These are phyloP conservation scores for Aspergillus sp. DNA, from an alignment of 2,329 filamentous ascomycete species.

Conservation along the genomic window DNA sequence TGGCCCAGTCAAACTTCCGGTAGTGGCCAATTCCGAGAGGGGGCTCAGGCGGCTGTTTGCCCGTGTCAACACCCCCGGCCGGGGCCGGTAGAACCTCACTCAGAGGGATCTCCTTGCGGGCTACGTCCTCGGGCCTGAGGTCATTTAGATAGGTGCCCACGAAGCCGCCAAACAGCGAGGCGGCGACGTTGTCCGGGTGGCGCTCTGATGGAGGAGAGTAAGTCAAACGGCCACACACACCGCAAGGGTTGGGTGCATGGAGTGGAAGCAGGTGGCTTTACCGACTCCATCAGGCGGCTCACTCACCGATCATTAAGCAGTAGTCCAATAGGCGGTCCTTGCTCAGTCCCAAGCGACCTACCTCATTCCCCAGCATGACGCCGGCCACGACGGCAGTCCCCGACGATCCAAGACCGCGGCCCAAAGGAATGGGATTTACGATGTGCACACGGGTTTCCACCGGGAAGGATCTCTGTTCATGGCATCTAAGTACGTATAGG, in stretches of 20 bases:
- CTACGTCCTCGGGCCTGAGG: constrained; percentile 81
- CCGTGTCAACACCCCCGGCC: constrained; percentile 88
- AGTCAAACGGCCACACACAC: constrained; percentile 9
- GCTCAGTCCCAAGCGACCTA: constrained; percentile 73
- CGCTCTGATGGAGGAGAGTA: constrained; percentile 51
- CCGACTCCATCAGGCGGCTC: not conserved
- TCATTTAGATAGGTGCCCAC: constrained; percentile 96
- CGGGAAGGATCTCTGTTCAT: constrained; percentile 82
- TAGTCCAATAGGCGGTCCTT: constrained; percentile 89
- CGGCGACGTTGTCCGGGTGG: constrained; percentile 92
- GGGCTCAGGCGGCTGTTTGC: constrained; percentile 81
- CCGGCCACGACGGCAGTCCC: constrained; percentile 94
- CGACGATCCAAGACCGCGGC: constrained; percentile 89
- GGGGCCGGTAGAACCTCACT: constrained; percentile 90
- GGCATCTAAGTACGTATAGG: constrained; percentile 90
- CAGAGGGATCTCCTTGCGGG: constrained; percentile 87
- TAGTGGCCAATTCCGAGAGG: constrained; percentile 92
- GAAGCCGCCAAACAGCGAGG: constrained; percentile 92
- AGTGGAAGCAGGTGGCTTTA: not conserved
- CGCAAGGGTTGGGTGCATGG: not conserved
- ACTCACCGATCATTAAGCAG: constrained; percentile 87
- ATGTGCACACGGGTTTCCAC: constrained; percentile 87
- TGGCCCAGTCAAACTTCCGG: constrained; percentile 91
- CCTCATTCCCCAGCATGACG: constrained; percentile 87
- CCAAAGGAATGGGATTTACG: constrained; percentile 90